Evolutionary conservation across 805 yeast genomes (phyloP).

Genomic region (Candida nanaspora): DNA sequence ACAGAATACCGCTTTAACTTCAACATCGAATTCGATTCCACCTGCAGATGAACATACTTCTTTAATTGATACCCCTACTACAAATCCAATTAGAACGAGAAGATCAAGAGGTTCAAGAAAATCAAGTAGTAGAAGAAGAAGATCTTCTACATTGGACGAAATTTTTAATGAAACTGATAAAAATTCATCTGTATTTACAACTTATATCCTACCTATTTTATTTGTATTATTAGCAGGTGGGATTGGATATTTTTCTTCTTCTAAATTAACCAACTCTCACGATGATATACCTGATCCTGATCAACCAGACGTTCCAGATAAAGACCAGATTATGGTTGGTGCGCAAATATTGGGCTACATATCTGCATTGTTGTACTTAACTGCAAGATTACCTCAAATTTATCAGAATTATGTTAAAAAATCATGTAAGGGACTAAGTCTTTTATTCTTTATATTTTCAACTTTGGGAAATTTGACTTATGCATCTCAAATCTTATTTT

Average conservation of each 20-base stretch:
- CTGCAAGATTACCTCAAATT: constrained; percentile 79
- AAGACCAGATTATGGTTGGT: constrained; percentile 37
- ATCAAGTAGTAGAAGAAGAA: constrained; percentile 23
- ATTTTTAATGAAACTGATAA: constrained; percentile 38
- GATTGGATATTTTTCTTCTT: constrained; percentile 49
- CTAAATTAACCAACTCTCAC: constrained; percentile 20
- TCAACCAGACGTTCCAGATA: constrained; percentile 5
- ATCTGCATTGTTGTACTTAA: constrained; percentile 60
- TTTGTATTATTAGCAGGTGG: constrained; percentile 59
- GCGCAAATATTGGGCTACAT: constrained; percentile 67
- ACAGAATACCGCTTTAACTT: too few species aligned
- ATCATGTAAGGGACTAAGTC: constrained; percentile 80
- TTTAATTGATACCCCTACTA: constrained; percentile 16
- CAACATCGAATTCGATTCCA: constrained; percentile 14
- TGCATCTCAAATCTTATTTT: constrained; percentile 64
- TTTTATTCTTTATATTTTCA: constrained; percentile 70
- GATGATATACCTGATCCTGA: constrained; percentile 14
- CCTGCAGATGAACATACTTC: constrained; percentile 25
- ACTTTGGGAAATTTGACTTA: constrained; percentile 71
- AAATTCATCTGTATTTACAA: constrained; percentile 37
- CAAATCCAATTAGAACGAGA: background rate
- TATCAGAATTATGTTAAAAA: constrained; percentile 68
- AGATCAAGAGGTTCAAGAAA: constrained; percentile 11
- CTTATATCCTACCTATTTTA: constrained; percentile 49
- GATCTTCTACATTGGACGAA: constrained; percentile 46